Evolutionary conservation across 352 stramenopile species (phyloP), one percentile per base, ranked within the genome.

Genomic region (Plasmopara viticola): DNA sequence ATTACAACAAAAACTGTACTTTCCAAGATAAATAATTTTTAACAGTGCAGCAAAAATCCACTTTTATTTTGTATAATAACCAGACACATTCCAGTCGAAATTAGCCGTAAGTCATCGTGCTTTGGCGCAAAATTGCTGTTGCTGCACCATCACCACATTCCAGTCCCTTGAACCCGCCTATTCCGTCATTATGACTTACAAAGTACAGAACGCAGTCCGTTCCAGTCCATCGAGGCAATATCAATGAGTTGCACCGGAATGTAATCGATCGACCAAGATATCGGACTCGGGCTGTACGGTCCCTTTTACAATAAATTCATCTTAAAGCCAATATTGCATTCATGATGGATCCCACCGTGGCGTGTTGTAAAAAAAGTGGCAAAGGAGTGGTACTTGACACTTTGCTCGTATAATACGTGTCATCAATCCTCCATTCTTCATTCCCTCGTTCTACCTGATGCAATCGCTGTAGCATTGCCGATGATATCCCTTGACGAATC

Each of bases 201-300:
- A 28, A 48, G 43, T 28, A 48, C 14, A 38, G 29, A 39, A 10
- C 12, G 20, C 10, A 48, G 4, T 38, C 9, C 14, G 18, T 15
- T n/a, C 25, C 43, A 48, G 10, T 38, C 28, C 43, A 48, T 48
- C 25, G 28, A 33, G 12, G 43, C 43, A n/a, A 39, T 15, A 38
- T 48, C 43, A 20, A 48, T 37, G 12, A 48, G 43, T 14, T 39
- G 43, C 28, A 39, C 38, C 43, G 43, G 8, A 48, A 48, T 12
- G 34, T 39, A 28, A 25, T 8, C 12, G 43, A 8, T 7, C 38
- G 25, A 8, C 43, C 43, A 38, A 48, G 43, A 38, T 48, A 48
- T 48, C 28, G 25, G 13, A 48, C 28, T 20, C 14, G 25, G 35
- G n/a, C n/a, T 48, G 14, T 48, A 48, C 8, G 43, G 29, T n/a